A percentile compares a stretch with the other conserved stretches of the same genome.
phyloP scores from a whole-genome alignment of 805 yeast genomes.

The Torulaspora gathmanii region DNA sequence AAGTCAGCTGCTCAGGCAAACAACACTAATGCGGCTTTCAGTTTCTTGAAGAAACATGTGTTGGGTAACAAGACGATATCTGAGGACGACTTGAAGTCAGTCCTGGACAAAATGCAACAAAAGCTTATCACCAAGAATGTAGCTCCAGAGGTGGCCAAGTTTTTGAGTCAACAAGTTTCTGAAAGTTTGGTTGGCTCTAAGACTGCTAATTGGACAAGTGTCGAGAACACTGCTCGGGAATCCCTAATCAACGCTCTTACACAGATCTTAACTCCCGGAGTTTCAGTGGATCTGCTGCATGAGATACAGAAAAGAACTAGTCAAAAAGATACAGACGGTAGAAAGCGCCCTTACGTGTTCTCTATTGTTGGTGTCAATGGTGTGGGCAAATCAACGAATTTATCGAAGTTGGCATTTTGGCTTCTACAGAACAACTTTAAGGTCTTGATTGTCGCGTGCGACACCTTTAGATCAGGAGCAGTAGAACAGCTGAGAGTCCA shows the following conservation, averaged over 20 bases:
- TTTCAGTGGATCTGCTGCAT: conserved; percentile 78
- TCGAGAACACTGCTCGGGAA: conserved; percentile 67
- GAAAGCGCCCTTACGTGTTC: conserved; percentile 75
- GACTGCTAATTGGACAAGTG: conserved; percentile 68
- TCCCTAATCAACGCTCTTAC: conserved; percentile 56
- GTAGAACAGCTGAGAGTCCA: conserved; percentile 96
- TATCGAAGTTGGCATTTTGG: conserved; percentile 95
- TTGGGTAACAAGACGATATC: conserved; percentile 68
- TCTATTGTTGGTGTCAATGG: conserved; percentile 98
- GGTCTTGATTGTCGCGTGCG: conserved; percentile 93
- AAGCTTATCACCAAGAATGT: conserved; percentile 83
- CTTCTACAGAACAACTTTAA: conserved; percentile 79
- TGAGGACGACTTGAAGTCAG: conserved; percentile 58
- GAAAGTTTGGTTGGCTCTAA: conserved; percentile 66
- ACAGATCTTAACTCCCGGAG: conserved; percentile 82
- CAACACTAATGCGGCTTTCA: conserved; percentile 39
- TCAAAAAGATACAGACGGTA: conserved; percentile 23
- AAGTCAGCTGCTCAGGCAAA: conserved; percentile 39
- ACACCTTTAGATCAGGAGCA: conserved; percentile 96
- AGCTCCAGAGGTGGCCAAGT: conserved; percentile 81
- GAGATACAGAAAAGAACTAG: conserved; percentile 55
- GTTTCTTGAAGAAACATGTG: conserved; percentile 50
- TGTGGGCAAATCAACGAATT: conserved; percentile 93
- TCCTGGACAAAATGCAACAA: conserved; percentile 61
- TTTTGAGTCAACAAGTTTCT: conserved; percentile 65